Evolutionary conservation across 2,329 filamentous ascomycete species (phyloP).

Genomic region (Aspergillus pseudotamarii): DNA sequence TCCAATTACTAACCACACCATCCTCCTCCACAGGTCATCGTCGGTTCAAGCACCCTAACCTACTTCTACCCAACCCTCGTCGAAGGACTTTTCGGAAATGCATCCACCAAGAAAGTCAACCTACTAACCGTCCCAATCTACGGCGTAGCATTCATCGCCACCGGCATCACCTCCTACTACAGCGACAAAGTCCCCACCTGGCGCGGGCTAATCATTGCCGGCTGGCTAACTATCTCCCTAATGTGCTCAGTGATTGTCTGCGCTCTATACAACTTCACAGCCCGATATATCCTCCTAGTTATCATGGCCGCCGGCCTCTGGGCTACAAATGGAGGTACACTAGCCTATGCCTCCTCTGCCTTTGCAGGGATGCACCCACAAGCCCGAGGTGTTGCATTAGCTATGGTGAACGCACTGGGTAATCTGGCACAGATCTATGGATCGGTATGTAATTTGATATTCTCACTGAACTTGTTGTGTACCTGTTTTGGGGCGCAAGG

Average conservation of each 20-base stretch:
- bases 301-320: conserved; percentile 60
- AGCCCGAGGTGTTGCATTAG: conserved; percentile 55
- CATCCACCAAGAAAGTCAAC: conserved; percentile 27
- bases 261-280: conserved; percentile 54
- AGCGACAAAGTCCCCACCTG: conserved; percentile 50
- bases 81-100: conserved; percentile 25
- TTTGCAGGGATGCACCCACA: conserved; percentile 56
- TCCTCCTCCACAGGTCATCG: conserved; percentile 32
- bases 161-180: conserved; percentile 50
- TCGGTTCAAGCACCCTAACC: conserved; percentile 38
- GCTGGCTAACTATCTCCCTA: conserved; percentile 50
- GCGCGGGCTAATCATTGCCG: conserved; percentile 53
- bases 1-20: no score
- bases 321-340: conserved; percentile 55
- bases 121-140: conserved; percentile 54
- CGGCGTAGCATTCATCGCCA: conserved; percentile 55
- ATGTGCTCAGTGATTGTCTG: conserved; percentile 46
- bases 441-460: conserved; percentile 5
- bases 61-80: conserved; percentile 38
- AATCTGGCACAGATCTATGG: conserved; percentile 61
- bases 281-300: conserved; percentile 58
- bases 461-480: no score
- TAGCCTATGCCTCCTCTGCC: conserved; percentile 57
- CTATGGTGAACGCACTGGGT: conserved; percentile 57
- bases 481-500: background rate